Percentiles rank a stretch among this genome's conserved stretches.
Conservation (phyloP, 768 basidiomycete genomes). For the Amanita pseudoporphyria region DNA sequence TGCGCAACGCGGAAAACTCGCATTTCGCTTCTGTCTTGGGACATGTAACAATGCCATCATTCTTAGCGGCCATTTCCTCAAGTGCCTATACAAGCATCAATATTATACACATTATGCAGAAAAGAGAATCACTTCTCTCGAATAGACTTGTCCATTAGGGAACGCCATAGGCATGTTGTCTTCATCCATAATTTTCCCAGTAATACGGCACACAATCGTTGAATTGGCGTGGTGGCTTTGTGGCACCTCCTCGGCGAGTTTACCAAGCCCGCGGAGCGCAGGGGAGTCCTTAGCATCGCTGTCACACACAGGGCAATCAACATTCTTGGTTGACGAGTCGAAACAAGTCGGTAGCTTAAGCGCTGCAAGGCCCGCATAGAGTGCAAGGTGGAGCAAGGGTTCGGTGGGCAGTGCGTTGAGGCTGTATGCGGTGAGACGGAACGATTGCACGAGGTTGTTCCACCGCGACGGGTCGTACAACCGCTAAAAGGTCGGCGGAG, state of each 20-base stretch:
- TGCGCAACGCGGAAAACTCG: constrained; percentile 57
- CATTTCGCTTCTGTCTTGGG: constrained; percentile 64
- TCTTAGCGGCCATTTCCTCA: constrained; percentile 78
- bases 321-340: constrained; percentile 49
- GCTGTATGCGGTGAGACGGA: constrained; percentile 79
- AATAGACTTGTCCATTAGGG: constrained; percentile 88
- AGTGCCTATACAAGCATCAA: constrained; percentile 47
- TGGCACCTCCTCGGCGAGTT: constrained; percentile 79
- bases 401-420: constrained; percentile 84
- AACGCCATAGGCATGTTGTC: constrained; percentile 91
- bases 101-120: neutral
- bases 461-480: constrained; percentile 80
- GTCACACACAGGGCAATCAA: constrained; percentile 91
- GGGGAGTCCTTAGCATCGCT: constrained; percentile 26
- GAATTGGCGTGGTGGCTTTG: constrained; percentile 92
- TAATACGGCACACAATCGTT: constrained; percentile 87
- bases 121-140: constrained; percentile 60
- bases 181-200: constrained; percentile 91
- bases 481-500: constrained; percentile 35
- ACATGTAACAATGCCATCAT: constrained; percentile 74
- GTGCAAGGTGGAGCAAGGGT: constrained; percentile 76
- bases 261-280: constrained; percentile 45
- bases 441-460: constrained; percentile 62
- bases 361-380: constrained; percentile 87
- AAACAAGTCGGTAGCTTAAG: constrained; percentile 86